Evolutionary conservation across 306 rosid genomes (phyloP), one percentile per base, ranked within the genome.

Genomic region (Ammopiptanthus mongolicus): DNA sequence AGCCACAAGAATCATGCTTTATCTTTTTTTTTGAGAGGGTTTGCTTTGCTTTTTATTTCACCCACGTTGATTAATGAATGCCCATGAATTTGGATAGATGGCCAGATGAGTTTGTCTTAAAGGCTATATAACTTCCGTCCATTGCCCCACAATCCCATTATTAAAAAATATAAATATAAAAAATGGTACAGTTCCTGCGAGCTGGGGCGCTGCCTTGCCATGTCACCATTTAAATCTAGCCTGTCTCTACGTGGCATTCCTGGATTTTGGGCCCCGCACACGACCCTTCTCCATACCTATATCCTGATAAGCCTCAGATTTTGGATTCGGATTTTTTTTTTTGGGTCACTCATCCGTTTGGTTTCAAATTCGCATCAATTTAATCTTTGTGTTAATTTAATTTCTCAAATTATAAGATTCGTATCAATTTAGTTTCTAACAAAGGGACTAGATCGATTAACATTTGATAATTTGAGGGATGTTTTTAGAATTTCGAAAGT

Each of bases 41-140:
- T 82, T 52, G 84, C 84, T 63, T 83, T 82, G 33, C 6, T 28
- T 74, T 63, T 15, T 2, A 72, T 80, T 56, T 53, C 68, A 65
- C 42, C 68, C 64, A 25, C 60, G 60, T 51, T 51, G 77, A 73
- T 90, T 62, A 87, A 87, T 87, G 94, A 87, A 86, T 33, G 94
- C 96, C 86, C 96, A 87, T 88, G 92, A 89, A 87, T 87, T 68
- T 41, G 83, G 87, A 83, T 86, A 63, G 82, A 58, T 53, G 21
- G 88, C 85, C 87, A 85, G 86, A 71, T 75, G 81, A 89, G 87
- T 76, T 69, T 87, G 84, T 81, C 96, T 73, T 80, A 65, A 90
- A 87, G 86, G 19, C 85, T 67, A 69, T 72, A 83, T 37, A 74
- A 62, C 84, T 71, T 47, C 77, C 79, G 67, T 76, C 69, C 12